These are phyloP conservation scores for Trypanosoma theileri DNA, from an alignment of 208 protist species.

Conservation along the genomic window DNA sequence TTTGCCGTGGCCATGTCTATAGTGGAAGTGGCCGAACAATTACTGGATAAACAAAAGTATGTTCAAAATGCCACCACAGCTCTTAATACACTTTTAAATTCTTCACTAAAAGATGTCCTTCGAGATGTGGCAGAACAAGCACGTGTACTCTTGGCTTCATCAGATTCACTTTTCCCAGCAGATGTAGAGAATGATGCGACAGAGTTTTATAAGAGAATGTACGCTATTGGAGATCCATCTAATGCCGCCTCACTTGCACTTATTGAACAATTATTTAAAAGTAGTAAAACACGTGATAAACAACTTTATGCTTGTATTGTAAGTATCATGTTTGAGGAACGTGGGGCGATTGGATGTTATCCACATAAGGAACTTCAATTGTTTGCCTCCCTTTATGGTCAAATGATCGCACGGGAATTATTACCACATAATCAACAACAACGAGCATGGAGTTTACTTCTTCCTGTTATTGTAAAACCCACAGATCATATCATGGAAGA, in stretches of 20 bases:
- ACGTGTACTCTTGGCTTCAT: slow-evolving; percentile 63
- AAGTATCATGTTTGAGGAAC: slow-evolving; percentile 87
- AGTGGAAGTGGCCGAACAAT: slow-evolving; percentile 83
- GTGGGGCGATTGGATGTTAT: slow-evolving; percentile 66
- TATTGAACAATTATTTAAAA: slow-evolving; percentile 66
- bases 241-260: slow-evolving; percentile 51
- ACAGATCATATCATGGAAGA: slow-evolving; percentile 91
- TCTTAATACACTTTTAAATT: slow-evolving; percentile 71
- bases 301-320: slow-evolving; percentile 87
- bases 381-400: slow-evolving; percentile 79
- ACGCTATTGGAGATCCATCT: slow-evolving; percentile 46
- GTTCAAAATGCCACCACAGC: slow-evolving; percentile 77
- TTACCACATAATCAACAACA: slow-evolving; percentile 74
- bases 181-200: slow-evolving; percentile 85
- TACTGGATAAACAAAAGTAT: slow-evolving; percentile 80
- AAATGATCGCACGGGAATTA: slow-evolving; percentile 81
- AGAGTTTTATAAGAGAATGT: slow-evolving; percentile 85
- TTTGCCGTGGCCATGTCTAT: slow-evolving; percentile 85
- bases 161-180: slow-evolving; percentile 76
- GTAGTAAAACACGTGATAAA: slow-evolving; percentile 61
- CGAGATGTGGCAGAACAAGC: slow-evolving; percentile 74
- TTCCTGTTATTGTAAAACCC: slow-evolving; percentile 92
- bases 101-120: slow-evolving; percentile 78
- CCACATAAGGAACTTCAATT: slow-evolving; percentile 81
- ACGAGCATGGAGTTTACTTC: slow-evolving; percentile 76